Evolutionary conservation across 1,139 yeast species (phyloP).

Genomic region (Arxiozyma slooffiae): DNA sequence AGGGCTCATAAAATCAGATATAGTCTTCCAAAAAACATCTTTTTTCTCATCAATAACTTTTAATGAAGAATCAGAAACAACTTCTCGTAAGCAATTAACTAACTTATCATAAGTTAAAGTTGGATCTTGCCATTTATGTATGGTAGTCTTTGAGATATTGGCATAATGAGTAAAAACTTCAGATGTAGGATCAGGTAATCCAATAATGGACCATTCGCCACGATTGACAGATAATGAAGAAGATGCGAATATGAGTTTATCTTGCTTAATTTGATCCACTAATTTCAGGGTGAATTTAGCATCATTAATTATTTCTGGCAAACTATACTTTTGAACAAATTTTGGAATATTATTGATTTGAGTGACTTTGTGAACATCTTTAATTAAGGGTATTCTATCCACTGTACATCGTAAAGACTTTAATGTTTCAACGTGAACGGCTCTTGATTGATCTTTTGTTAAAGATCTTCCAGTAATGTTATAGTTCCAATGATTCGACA

Average conservation of each 20-base stretch:
- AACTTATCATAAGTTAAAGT: constrained; percentile 8
- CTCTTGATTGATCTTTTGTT: constrained; percentile 4
- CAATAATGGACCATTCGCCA: constrained; percentile 83
- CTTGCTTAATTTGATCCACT: constrained; percentile 14
- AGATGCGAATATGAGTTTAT: constrained; percentile 26
- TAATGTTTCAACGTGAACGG: background rate
- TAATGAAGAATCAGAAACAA: constrained; percentile 2
- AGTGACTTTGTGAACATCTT: too few species aligned
- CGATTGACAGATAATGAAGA: constrained; percentile 22
- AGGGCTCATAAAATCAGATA: constrained; percentile 42
- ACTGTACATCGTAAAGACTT: constrained; percentile 11
- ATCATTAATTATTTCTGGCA: constrained; percentile 6
- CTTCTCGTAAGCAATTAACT: constrained; percentile 1
- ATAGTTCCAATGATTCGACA: constrained; percentile 40
- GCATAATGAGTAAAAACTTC: constrained; percentile 52
- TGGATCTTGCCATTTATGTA: constrained; percentile 26
- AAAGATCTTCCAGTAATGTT: constrained; percentile 6
- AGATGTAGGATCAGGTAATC: constrained; percentile 51
- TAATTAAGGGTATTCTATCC: constrained; percentile 16
- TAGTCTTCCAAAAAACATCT: constrained; percentile 27
- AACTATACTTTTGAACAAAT: background rate
- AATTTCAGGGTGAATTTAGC: constrained; percentile 18
- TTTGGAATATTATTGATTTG: background rate
- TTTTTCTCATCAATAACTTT: constrained; percentile 17
- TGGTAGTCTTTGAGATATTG: constrained; percentile 29